A percentile compares a stretch with the other conserved stretches of the same genome.
Conservation (phyloP, 495 filamentous ascomycete genomes). For the Hyaloscypha hepaticicola region DNA sequence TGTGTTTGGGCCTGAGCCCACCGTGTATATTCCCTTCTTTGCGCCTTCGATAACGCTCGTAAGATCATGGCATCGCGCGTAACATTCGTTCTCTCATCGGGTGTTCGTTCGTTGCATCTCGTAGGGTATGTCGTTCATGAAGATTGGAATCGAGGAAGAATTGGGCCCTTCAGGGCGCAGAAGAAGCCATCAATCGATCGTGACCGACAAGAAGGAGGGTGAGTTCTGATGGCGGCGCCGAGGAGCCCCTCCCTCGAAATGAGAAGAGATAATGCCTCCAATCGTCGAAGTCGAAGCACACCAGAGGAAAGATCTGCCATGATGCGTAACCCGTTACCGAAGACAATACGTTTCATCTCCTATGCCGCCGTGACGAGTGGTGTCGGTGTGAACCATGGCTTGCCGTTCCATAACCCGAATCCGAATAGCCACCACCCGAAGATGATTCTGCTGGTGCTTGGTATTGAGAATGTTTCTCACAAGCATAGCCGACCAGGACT, state of each 20-base stretch:
- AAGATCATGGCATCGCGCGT: conserved; percentile 31
- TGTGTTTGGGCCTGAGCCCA: conserved; percentile 14
- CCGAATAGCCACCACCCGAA: conserved; percentile 41
- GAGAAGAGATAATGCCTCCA: conserved; percentile 52
- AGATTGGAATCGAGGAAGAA: neutral
- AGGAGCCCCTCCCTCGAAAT: conserved; percentile 44
- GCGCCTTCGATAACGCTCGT: conserved; percentile 36
- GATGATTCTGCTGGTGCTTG: conserved; percentile 26
- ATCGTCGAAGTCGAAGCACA: conserved; percentile 43
- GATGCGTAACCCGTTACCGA: conserved; percentile 47
- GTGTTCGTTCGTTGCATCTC: conserved; percentile 11
- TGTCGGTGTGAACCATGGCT: conserved; percentile 46
- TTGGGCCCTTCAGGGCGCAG: conserved; percentile 35
- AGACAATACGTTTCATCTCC: conserved; percentile 54
- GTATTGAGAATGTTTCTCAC: conserved; percentile 56
- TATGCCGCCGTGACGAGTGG: conserved; percentile 39
- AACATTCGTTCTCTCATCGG: conserved; percentile 21
- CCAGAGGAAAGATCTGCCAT: conserved; percentile 46
- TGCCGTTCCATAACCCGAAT: conserved; percentile 49
- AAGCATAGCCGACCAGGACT: conserved; percentile 79
- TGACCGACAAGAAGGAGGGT: conserved; percentile 47
- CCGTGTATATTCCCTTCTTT: conserved; percentile 28
- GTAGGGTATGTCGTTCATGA: conserved; percentile 10
- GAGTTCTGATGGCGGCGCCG: conserved; percentile 48
- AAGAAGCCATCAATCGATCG: conserved; percentile 45